Percentiles rank a stretch among this genome's conserved stretches.
These are phyloP conservation scores for Tephrocybe sp. DNA, from an alignment of 768 basidiomycete species.

Conservation along the genomic window DNA sequence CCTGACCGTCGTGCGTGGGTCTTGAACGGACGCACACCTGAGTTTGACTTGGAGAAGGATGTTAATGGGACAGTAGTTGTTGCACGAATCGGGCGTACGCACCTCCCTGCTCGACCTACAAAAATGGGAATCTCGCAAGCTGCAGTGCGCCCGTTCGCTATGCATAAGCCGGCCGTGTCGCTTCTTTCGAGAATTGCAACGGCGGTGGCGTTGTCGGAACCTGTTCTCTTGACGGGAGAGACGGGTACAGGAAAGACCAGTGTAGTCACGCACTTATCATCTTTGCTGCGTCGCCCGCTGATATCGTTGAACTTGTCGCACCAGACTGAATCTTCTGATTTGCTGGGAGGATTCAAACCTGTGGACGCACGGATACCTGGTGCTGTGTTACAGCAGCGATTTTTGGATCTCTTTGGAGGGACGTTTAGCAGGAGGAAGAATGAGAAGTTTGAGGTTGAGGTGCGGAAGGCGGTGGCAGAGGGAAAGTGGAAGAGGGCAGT, in stretches of 20 bases:
- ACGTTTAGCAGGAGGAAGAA: slow-evolving; percentile 93
- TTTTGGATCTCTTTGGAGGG: slow-evolving; percentile 74
- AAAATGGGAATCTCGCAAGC: slow-evolving; percentile 33
- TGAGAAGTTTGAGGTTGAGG: slow-evolving; percentile 76
- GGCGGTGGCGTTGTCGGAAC: slow-evolving; percentile 71
- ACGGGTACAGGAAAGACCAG: slow-evolving; percentile 99
- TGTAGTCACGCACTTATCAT: slow-evolving; percentile 81
- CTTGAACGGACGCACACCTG: slow-evolving; percentile 60
- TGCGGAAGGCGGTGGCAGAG: slow-evolving; percentile 77
- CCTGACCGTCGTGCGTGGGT: slow-evolving; percentile 71
- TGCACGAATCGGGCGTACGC: slow-evolving; percentile 62
- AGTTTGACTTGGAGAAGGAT: slow-evolving; percentile 66
- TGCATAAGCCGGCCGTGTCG: slow-evolving; percentile 81
- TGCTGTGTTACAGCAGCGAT: slow-evolving; percentile 63
- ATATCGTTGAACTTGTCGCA: slow-evolving; percentile 92
- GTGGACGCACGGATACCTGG: slow-evolving; percentile 83
- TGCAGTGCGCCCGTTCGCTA: slow-evolving; percentile 67
- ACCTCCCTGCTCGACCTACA: slow-evolving; percentile 44
- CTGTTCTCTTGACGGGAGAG: slow-evolving; percentile 90
- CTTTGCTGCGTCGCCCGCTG: slow-evolving; percentile 70
- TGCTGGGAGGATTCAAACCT: slow-evolving; percentile 96
- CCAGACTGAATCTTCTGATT: slow-evolving; percentile 92
- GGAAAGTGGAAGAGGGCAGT: slow-evolving; percentile 84
- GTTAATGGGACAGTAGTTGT: slow-evolving; percentile 56
- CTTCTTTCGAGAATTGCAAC: slow-evolving; percentile 80